Evolutionary conservation across 2,329 filamentous ascomycete species (phyloP).

Genomic region (Diaporthe ampelina): DNA sequence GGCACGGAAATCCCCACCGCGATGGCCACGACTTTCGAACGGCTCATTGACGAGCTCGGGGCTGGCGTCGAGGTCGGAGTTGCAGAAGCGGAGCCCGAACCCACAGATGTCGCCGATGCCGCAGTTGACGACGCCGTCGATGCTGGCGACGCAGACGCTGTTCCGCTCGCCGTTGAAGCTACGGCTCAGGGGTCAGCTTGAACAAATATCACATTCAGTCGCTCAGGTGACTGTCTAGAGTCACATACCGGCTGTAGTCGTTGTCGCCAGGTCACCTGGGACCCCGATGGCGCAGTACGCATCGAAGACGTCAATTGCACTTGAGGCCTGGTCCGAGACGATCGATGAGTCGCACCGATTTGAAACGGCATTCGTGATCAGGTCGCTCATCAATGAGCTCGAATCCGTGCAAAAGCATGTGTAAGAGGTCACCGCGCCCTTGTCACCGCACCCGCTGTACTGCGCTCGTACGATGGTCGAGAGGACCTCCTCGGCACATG

Average conservation of each 20-base stretch:
- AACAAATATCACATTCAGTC: background rate
- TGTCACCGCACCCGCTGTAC: slow-evolving; percentile 43
- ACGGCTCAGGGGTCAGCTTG: background rate
- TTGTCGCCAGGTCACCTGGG: background rate
- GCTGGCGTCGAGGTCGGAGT: background rate
- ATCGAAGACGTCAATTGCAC: slow-evolving; percentile 31
- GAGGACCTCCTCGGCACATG: slow-evolving; percentile 41
- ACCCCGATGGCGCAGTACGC: slow-evolving; percentile 27
- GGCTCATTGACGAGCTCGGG: background rate
- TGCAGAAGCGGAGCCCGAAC: background rate
- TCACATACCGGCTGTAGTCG: slow-evolving; percentile 33
- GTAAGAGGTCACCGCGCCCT: slow-evolving; percentile 40
- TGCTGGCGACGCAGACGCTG: slow-evolving; percentile 7
- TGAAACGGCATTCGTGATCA: slow-evolving; percentile 37
- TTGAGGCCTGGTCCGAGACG: slow-evolving; percentile 8
- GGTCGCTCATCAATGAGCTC: slow-evolving; percentile 31
- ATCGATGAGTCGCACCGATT: slow-evolving; percentile 28
- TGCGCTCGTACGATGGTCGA: slow-evolving; percentile 42
- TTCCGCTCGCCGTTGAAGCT: slow-evolving; percentile 16
- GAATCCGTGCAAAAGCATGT: slow-evolving; percentile 42
- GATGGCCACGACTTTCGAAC: background rate
- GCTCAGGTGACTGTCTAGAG: too few species aligned
- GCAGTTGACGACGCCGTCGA: slow-evolving; percentile 19
- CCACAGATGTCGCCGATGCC: slow-evolving; percentile 23
- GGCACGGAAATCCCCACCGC: slow-evolving; percentile 15